Evolutionary conservation across 306 rosid genomes (phyloP).

Genomic region (Lathyrus oleraceus): DNA sequence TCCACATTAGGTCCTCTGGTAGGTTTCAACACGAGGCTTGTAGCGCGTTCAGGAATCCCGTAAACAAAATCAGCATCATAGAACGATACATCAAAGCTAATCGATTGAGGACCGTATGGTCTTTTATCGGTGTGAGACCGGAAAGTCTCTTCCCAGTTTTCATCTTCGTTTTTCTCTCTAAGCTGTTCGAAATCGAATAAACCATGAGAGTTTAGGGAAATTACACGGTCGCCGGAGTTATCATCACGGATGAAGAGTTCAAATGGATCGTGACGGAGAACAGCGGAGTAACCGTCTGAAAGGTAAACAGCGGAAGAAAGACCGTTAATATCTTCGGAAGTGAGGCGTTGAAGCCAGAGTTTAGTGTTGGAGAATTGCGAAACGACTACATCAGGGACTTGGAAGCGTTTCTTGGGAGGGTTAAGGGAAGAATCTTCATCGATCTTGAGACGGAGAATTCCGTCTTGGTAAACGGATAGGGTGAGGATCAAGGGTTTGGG

Average conservation of each 20-base stretch:
- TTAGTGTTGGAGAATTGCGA: conserved; percentile 54
- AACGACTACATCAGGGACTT: conserved; percentile 77
- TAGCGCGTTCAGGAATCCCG: conserved; percentile 91
- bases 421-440: conserved; percentile 67
- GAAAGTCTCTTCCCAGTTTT: conserved; percentile 80
- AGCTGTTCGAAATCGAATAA: conserved; percentile 87
- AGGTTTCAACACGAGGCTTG: conserved; percentile 71
- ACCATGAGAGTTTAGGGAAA: conserved; percentile 80
- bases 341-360: conserved; percentile 68
- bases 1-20: conserved; percentile 85
- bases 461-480: conserved; percentile 64
- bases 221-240: conserved; percentile 56
- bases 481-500: conserved; percentile 75
- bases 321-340: conserved; percentile 37
- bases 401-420: conserved; percentile 70
- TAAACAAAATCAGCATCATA: conserved; percentile 77
- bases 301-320: conserved; percentile 63
- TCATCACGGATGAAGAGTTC: conserved; percentile 74
- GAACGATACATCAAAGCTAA: conserved; percentile 86
- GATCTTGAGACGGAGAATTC: conserved; percentile 74
- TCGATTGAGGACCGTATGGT: conserved; percentile 92
- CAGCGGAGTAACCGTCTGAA: conserved; percentile 70
- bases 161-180: conserved; percentile 64
- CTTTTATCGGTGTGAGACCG: conserved; percentile 66
- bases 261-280: conserved; percentile 82